phyloP scores from a whole-genome alignment of 192 early-diverging fungal genomes.

The Gamsiella multidivaricata region DNA sequence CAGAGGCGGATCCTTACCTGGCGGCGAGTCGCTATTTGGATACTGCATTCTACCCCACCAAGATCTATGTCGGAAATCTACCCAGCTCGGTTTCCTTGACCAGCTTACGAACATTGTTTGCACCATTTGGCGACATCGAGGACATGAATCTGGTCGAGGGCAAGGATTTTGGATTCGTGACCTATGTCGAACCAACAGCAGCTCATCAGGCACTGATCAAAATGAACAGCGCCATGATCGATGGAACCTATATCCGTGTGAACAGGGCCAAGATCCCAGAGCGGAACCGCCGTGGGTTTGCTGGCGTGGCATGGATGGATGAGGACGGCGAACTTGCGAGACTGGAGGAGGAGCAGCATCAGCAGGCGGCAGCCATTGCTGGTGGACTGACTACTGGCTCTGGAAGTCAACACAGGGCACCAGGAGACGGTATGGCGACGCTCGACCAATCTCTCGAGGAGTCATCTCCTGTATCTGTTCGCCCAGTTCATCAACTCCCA shows the following conservation, averaged over 20 bases:
- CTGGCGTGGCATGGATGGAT: slow-evolving; percentile 64
- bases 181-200: slow-evolving; percentile 41
- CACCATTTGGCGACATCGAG: slow-evolving; percentile 53
- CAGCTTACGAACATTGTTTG: slow-evolving; percentile 44
- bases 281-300: slow-evolving; percentile 63
- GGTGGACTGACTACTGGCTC: slow-evolving; percentile 10
- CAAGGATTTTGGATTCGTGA: slow-evolving; percentile 61
- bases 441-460: neutral
- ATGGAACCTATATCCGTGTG: slow-evolving; percentile 29
- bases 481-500: slow-evolving; percentile 27
- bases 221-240: slow-evolving; percentile 38
- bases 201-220: slow-evolving; percentile 55
- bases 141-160: slow-evolving; percentile 58
- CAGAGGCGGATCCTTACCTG: slow-evolving; percentile 46
- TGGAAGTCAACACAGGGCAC: neutral
- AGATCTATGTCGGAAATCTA: slow-evolving; percentile 63
- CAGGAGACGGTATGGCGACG: neutral
- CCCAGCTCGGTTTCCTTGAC: slow-evolving; percentile 42
- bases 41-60: slow-evolving; percentile 63
- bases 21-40: slow-evolving; percentile 63
- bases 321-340: slow-evolving; percentile 56
- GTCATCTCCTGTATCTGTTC: neutral
- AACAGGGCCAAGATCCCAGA: slow-evolving; percentile 67
- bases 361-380: slow-evolving; percentile 51
- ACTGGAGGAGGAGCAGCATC: slow-evolving; percentile 49